Evolutionary conservation across 148 eudicot species (phyloP), one percentile per base, ranked within the genome.

Genomic region (Pouteria glomerata): DNA sequence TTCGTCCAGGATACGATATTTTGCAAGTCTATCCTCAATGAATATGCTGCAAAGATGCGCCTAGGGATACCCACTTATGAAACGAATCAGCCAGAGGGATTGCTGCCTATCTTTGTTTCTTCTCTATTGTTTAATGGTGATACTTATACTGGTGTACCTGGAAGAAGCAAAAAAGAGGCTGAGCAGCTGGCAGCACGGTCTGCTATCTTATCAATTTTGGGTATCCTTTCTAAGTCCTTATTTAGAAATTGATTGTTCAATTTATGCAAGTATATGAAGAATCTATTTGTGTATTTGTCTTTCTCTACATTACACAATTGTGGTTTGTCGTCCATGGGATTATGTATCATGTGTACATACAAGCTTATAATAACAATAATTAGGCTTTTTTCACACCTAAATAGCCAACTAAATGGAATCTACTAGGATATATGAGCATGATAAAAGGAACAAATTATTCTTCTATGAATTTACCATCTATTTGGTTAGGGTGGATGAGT

Each of bases 1-100:
- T 11, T 73, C 73, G 30, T 70, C 66, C 83, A 88, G 93, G 82
- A 85, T 69, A 80, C 80, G 47, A 39, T 58, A 45, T 80, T 87
- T 77, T 85, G 97, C 87, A 89, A 88, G 83, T 57, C 85, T 18
- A 82, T 88, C 64, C 74, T 92, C 27, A 73, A 83, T 67, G 97
- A 92, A 61, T 89, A 80, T 79, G 88, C 93, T 27, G 68, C 33
- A 21, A 92, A 85, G 75, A 80, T 71, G 83, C 78, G 83, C 37
- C 4, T 80, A 41, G 71, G 61, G 57, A 69, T 5, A 48, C 96
- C 96, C 19, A 67, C 34, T 44, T 92, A 86, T 66, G 68, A 57
- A n/a, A 88, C 90, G 30, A 60, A 51, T 39, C 76, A 63, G 63
- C 37, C 64, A 55, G 73, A 74, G 39, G 83, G 78, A 16, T 13